Evolutionary conservation across 129 eudicot genomes (phyloP), one percentile per base, ranked within the genome.

Genomic region (Flaveria robusta): DNA sequence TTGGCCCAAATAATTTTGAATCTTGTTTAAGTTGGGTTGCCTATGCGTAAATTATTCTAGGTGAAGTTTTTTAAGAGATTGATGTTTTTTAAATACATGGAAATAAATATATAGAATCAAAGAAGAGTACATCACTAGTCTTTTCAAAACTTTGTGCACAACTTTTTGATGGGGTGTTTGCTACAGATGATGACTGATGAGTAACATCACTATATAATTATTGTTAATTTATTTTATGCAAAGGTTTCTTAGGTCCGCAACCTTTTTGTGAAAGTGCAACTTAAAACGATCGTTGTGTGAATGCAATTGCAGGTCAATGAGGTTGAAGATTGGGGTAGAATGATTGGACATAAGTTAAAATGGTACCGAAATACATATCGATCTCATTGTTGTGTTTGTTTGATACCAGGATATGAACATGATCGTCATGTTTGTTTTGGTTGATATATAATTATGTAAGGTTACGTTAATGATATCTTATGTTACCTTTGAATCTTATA

Each of bases 321-420:
- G 83, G 56, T 79, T 54, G 83, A 79, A 66, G 66, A 72, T 63
- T 79, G 1, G 83, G 77, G 62, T 63, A 51, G 70, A 43, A 79
- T 71, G 77, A 55, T 79, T 49, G 83, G 71, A 16, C 77, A 54
- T 39, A 79, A 71, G 72, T 49, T 79, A 60, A 34, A 72, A 60
- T 75, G 49, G 63, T 49, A 47, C 23, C 10, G 0, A 18, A 27
- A 37, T 43, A 42, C 9, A n/a, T 74, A 20, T 75, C 12, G 13
- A 31, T 75, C 15, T 19, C 9, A 31, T 47, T 29, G 22, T 64
- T 18, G 26, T 62, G 60, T 19, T 9, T 31, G 58, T 50, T 46
- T 15, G 34, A 27, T 27, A 46, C 60, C 2, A 43, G 14, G 14
- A 59, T 47, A 7, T 27, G 51, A 29, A 75, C 23, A 47, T 29